A percentile compares a stretch with the other conserved stretches of the same genome.
phyloP scores from a whole-genome alignment of 257 asterid species.

The Parsonsia alboflavescens region DNA sequence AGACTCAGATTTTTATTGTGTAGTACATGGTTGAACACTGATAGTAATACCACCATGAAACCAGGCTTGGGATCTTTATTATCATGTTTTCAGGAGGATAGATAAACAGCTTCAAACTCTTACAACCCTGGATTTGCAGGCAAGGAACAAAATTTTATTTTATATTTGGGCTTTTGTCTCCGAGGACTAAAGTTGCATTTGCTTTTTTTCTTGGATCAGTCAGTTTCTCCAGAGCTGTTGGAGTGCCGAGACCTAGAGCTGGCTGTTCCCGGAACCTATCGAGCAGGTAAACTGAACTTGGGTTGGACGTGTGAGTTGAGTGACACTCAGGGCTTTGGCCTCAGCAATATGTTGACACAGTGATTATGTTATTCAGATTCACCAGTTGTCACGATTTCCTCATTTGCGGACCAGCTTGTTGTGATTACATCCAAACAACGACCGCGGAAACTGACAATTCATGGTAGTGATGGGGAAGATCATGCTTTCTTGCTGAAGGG shows the following conservation, averaged over 20 bases:
- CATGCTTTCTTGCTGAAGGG: constrained; percentile 95
- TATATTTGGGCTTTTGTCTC: constrained; percentile 9
- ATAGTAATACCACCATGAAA: neutral
- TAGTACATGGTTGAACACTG: neutral
- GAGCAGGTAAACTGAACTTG: constrained; percentile 50
- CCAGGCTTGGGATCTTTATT: constrained; percentile 99
- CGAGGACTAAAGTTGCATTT: constrained; percentile 13
- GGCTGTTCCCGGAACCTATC: constrained; percentile 99
- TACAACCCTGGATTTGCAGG: constrained; percentile 97
- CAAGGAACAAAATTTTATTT: constrained; percentile 25
- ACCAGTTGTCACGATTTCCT: constrained; percentile 86
- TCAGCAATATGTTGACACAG: constrained; percentile 2
- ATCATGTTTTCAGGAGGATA: constrained; percentile 88
- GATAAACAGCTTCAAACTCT: constrained; percentile 95
- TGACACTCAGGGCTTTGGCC: neutral
- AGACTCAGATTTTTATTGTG: neutral
- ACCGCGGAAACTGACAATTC: constrained; percentile 92
- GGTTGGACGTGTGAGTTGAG: neutral
- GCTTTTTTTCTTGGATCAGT: constrained; percentile 42
- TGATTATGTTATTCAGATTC: constrained; percentile 46
- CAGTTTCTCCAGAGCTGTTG: constrained; percentile 89
- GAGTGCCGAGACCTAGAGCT: constrained; percentile 85
- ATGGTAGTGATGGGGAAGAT: constrained; percentile 96
- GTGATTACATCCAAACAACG: constrained; percentile 98
- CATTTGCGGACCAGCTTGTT: constrained; percentile 95